These are phyloP conservation scores for Xylaria flabelliformis DNA, from an alignment of 495 filamentous ascomycete species.

Conservation along the genomic window DNA sequence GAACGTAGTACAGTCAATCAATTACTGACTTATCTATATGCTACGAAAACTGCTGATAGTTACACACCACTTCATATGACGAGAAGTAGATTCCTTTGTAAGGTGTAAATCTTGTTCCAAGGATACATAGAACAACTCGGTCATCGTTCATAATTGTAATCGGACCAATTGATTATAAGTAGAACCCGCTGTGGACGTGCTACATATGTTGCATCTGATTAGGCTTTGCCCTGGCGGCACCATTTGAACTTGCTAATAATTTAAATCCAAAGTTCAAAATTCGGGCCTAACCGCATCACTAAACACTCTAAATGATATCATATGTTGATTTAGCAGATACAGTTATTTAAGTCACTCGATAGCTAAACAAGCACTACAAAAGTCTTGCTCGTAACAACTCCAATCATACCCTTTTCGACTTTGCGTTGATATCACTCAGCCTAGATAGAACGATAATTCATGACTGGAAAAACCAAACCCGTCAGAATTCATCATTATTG, in stretches of 20 bases:
- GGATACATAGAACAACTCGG: too few species aligned
- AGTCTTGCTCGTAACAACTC: not conserved
- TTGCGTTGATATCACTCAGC: not conserved
- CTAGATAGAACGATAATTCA: conserved; percentile 44
- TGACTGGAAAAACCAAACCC: conserved; percentile 59
- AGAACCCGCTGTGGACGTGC: not conserved
- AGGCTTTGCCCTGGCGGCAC: not conserved
- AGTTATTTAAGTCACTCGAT: not conserved
- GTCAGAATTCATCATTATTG: conserved; percentile 54
- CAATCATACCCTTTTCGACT: not conserved
- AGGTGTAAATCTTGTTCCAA: too few species aligned
- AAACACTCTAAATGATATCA: not conserved
- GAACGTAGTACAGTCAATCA: too few species aligned
- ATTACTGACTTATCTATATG: too few species aligned
- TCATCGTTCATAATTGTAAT: too few species aligned
- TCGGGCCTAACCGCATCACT: not conserved
- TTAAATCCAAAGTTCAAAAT: not conserved
- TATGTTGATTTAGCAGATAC: not conserved
- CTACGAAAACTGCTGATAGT: too few species aligned
- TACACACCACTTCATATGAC: too few species aligned
- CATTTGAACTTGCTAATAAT: not conserved
- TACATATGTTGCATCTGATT: not conserved
- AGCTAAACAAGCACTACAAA: not conserved
- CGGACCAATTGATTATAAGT: not conserved
- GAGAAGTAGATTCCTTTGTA: too few species aligned